Conservation (phyloP, 805 yeast species). For the Teunomyces aglyptinius region DNA sequence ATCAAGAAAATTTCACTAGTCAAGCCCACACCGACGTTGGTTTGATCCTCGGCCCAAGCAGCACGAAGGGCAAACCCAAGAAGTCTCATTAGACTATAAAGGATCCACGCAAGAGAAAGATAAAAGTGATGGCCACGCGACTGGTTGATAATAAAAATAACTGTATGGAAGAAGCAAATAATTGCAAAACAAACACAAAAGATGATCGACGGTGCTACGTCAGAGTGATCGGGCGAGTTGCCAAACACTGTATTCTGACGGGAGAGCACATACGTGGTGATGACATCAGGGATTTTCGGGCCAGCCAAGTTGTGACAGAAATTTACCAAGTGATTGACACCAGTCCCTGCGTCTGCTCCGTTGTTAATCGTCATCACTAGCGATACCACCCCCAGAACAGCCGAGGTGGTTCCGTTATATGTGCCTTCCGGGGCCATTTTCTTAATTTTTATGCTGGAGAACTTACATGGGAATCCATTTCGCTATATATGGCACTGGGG, state of each 20-base stretch:
- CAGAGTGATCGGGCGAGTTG: conserved; percentile 11
- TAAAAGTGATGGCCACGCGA: conserved; percentile 16
- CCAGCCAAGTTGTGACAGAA: conserved; percentile 6
- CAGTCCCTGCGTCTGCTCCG: conserved; percentile 52
- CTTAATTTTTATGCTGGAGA: neutral
- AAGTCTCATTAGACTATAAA: conserved; percentile 10
- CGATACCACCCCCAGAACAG: conserved; percentile 12
- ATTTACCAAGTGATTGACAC: conserved; percentile 24
- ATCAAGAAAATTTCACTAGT: conserved; percentile 12
- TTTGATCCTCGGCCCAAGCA: conserved; percentile 9
- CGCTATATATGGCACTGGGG: neutral
- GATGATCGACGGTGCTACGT: conserved; percentile 12
- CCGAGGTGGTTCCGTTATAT: conserved; percentile 3
- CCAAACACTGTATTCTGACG: conserved; percentile 14
- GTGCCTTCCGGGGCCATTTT: neutral
- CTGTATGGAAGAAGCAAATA: conserved; percentile 8
- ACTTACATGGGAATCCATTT: neutral
- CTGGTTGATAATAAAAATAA: conserved; percentile 11
- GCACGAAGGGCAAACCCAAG: conserved; percentile 13
- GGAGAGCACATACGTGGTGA: conserved; percentile 5
- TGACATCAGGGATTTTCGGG: conserved; percentile 1
- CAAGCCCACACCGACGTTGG: conserved; percentile 10
- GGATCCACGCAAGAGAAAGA: conserved; percentile 11
- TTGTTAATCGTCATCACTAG: conserved; percentile 24
- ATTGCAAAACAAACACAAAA: conserved; percentile 11